Base-by-base conservation (phyloP, 2,329 filamentous ascomycete genomes). In the Talaromyces rugulosus region DNA sequence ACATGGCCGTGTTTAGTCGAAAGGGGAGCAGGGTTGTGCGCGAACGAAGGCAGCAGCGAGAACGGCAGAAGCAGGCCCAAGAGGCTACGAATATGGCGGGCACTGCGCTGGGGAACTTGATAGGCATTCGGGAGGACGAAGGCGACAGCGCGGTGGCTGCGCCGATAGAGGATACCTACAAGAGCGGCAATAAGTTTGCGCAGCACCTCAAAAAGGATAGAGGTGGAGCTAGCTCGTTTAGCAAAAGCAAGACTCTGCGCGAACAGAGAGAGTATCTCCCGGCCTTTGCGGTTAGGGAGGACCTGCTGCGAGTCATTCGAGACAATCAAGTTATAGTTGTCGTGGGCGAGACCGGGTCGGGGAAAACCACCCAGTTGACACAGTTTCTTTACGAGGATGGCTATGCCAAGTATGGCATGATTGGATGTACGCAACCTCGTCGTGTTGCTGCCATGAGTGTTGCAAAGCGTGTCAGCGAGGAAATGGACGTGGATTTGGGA, bases 381-480 rank as follows among this genome's bases (percentile, higher is more conserved):
- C 96, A 99, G 72, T 99, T 98, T 68, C 81, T 99, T 9, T 87
- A 96, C 72, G 95, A 99, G 75, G 95, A 98, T 70, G 96, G 96
- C 0, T 99, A 97, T 73, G 91, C 89, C 14, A 89, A 89, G 60
- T 79, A 83, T 34, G 95, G 95, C 56, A 88, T 97, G 83, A 98
- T 99, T 68, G 94, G 92, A 4, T 99, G 95, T 73, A 99, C 95
- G 1, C 95, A 99, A 69, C 95, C 95, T 58, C 87, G 95, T 70
- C 90, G 95, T 82, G 96, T 99, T 36, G 95, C 95, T 28, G 95
- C 95, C 27, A 99, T 99, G 95, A 97, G 93, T 78, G 95, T 99
- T 31, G 95, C 95, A 1, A 98, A 98, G 76, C 92, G 95, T 81
- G 95, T 99, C 44, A 92, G 91, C 62, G 95, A 99, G 78, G 95